Base-by-base conservation (phyloP, 768 basidiomycete genomes). In the Calvatia gigantea region DNA sequence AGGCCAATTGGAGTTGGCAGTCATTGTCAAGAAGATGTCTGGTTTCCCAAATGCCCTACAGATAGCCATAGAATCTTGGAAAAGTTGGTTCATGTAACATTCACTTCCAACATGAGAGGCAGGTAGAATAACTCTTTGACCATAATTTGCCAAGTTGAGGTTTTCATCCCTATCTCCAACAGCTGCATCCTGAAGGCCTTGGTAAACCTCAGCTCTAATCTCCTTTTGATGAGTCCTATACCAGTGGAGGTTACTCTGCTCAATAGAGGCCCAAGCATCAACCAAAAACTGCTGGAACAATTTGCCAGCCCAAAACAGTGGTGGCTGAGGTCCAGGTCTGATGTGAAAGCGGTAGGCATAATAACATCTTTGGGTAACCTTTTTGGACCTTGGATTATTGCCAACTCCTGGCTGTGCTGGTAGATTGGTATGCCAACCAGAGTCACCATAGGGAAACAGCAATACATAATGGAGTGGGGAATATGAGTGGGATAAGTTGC, bases 11-110 rank as follows among this genome's bases (percentile, higher is more conserved):
- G 76, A 73, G 67, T 81, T 83, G 11, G 68, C 62, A 33, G 79
- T 82, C 69, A 81, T 73, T 0, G 78, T 82, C 1, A 81, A 45
- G 35, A 83, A 82, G 0, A 82, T 53, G 47, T 79, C 74, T 17
- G 70, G 60, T 6, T 71, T 72, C 6, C 50, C 52, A 53, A 61
- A 75, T 38, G 67, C 54, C 0, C 69, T 48, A 14, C 63, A 72
- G 14, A 81, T 67, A 0, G 80, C 75, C 60, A 83, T 65, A 0
- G 73, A 64, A 54, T 81, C 77, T 32, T 77, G 75, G 51, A 67
- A 75, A 0, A 66, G 62, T 43, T 77, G 70, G 0, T 69, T 61
- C 75, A 80, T 79, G 42, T 76, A 58, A 0, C 66, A 52, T 1
- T 72, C 54, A 15, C 77, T 66, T 1, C 67, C 66, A 56, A 48